Evolutionary conservation across 768 basidiomycete species (phyloP).

Genomic region (Leccinum truebloodii): DNA sequence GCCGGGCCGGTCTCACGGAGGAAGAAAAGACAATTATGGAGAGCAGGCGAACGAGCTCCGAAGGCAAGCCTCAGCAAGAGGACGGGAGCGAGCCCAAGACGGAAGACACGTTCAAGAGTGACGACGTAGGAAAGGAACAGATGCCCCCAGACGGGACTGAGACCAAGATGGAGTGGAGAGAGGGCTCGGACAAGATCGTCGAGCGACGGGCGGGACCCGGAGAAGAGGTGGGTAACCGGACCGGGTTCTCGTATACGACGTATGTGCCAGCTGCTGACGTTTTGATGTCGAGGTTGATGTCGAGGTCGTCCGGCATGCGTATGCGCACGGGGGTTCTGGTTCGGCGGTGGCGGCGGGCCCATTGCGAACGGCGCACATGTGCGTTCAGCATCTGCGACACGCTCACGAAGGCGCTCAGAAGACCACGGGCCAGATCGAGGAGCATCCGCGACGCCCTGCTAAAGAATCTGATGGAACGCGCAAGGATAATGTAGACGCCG

Average conservation of each 20-base stretch:
- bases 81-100: slow-evolving; percentile 9
- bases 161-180: slow-evolving; percentile 57
- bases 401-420: slow-evolving; percentile 21
- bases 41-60: slow-evolving; percentile 26
- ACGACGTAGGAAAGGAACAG: slow-evolving; percentile 34
- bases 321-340: slow-evolving; percentile 8
- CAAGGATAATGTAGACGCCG: slow-evolving; percentile 5
- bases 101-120: slow-evolving; percentile 13
- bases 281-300: slow-evolving; percentile 55
- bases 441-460: slow-evolving; percentile 15
- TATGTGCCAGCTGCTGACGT: slow-evolving; percentile 14
- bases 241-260: not conserved
- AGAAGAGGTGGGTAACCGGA: slow-evolving; percentile 59
- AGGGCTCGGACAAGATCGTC: slow-evolving; percentile 66
- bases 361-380: slow-evolving; percentile 8
- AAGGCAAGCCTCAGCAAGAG: slow-evolving; percentile 7
- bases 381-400: slow-evolving; percentile 19
- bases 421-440: slow-evolving; percentile 27
- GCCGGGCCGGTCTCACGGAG: slow-evolving; percentile 33
- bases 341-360: not conserved
- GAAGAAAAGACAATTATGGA: slow-evolving; percentile 30
- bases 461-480: slow-evolving; percentile 11
- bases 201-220: slow-evolving; percentile 60
- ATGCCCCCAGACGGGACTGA: slow-evolving; percentile 47
- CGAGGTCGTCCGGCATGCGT: slow-evolving; percentile 54